Evolutionary conservation across 306 rosid genomes (phyloP), one percentile per base, ranked within the genome.

Genomic region (Cicer arietinum): DNA sequence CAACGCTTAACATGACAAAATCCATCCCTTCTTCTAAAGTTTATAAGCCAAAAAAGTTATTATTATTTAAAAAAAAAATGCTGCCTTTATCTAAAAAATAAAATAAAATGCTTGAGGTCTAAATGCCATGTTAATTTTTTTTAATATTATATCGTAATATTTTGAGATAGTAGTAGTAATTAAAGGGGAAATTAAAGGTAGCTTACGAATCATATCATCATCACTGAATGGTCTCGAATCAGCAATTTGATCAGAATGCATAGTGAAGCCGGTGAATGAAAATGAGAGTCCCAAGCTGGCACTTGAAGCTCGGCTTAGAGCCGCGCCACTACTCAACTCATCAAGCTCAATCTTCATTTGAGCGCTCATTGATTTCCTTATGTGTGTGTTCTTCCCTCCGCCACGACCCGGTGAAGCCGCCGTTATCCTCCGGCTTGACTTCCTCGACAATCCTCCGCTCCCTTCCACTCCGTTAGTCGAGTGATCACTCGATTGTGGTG

Each of bases 211-310:
- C 40, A 52, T 84, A 62, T 92, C 99, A 8, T 92, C 97, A 78
- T 94, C 99, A 71, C 97, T 94, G 72, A 92, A 92, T 14, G 92
- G 96, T 81, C 83, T 94, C 12, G 91, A 84, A 42, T 92, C 93
- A 13, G 85, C 88, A 25, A 86, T 88, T 37, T 94, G 96, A 41
- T 95, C 99, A 6, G 97, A 88, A n/a, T 98, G 99, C 62, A 90
- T 51, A 13, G 89, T 73, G 89, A 95, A 95, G 42, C 99, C 99
- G 18, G 96, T 92, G 87, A 95, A 95, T 17, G 97, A 90, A 80
- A 95, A 92, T 0, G 99, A 95, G 43, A 95, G 85, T 2, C 99
- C 99, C 84, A 95, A 77, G 85, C 98, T 92, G 22, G 99, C 99
- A 77, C 99, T 95, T 1, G 98, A 92, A n/a, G 98, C 99, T 67